Conservation (phyloP, 768 basidiomycete genomes). For the Agrocybe pediades region DNA sequence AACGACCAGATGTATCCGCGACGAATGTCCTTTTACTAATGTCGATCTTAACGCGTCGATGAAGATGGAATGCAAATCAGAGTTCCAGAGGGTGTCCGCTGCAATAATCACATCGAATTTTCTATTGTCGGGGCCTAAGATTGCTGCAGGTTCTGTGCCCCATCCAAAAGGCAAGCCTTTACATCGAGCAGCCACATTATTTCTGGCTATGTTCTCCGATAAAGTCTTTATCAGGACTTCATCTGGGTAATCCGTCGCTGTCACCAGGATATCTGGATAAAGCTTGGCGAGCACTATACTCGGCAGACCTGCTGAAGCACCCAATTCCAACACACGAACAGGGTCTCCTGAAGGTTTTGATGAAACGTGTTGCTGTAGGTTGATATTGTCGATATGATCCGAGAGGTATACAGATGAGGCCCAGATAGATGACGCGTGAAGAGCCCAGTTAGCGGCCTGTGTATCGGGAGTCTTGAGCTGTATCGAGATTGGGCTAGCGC, state of each 20-base stretch:
- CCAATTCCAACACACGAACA: constrained; percentile 62
- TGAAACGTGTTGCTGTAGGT: constrained; percentile 31
- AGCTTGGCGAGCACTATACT: constrained; percentile 64
- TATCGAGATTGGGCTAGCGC: constrained; percentile 28
- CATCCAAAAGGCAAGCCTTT: constrained; percentile 61
- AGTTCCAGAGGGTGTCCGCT: constrained; percentile 80
- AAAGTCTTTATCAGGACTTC: constrained; percentile 58
- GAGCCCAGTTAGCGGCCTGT: constrained; percentile 65
- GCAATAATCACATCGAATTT: constrained; percentile 70
- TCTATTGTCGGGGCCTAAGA: constrained; percentile 20
- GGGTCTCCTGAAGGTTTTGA: constrained; percentile 14
- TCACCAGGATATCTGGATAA: constrained; percentile 42
- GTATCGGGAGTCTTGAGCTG: constrained; percentile 65
- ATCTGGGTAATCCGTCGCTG: constrained; percentile 75
- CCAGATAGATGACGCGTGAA: constrained; percentile 83
- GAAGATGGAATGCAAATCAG: constrained; percentile 56
- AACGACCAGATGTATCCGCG: constrained; percentile 67
- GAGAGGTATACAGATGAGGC: constrained; percentile 65
- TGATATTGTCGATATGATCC: constrained; percentile 57
- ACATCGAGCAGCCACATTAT: constrained; percentile 50
- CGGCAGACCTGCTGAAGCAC: constrained; percentile 75
- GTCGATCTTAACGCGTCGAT: constrained; percentile 51
- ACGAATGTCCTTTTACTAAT: constrained; percentile 39
- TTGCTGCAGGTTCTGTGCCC: constrained; percentile 51
- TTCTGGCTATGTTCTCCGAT: constrained; percentile 54